Conservation (phyloP, 768 basidiomycete species). For the Leucosporidium yakuticum region DNA sequence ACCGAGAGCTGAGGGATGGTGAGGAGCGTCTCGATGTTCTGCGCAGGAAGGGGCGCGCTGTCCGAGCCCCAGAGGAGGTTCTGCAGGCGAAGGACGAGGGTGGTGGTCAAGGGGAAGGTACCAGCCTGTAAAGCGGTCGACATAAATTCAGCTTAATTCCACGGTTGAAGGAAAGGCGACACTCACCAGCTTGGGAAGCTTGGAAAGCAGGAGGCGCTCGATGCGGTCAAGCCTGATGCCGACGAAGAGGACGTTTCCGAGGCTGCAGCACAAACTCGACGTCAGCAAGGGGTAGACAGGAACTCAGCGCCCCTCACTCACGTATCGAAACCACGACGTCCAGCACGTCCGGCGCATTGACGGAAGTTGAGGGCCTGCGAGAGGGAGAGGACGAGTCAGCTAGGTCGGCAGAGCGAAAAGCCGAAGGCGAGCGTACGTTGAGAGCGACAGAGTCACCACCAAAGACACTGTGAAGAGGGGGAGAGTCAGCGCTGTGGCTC, state of each 20-base stretch:
- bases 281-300: slow-evolving; percentile 28
- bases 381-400: too few species aligned
- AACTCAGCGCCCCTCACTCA: neutral
- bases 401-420: too few species aligned
- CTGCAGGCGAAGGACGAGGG: slow-evolving; percentile 59
- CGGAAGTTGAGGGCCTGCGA: slow-evolving; percentile 50
- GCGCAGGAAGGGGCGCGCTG: slow-evolving; percentile 50
- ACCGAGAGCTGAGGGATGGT: slow-evolving; percentile 58
- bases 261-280: slow-evolving; percentile 19
- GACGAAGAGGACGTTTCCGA: slow-evolving; percentile 68
- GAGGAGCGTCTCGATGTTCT: slow-evolving; percentile 54
- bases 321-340: slow-evolving; percentile 62
- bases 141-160: neutral
- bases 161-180: neutral
- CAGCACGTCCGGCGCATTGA: slow-evolving; percentile 68
- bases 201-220: slow-evolving; percentile 58
- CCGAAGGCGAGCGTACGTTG: slow-evolving; percentile 34
- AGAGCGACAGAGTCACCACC: slow-evolving; percentile 23
- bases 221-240: slow-evolving; percentile 60
- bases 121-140: slow-evolving; percentile 44
- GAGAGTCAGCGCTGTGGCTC: slow-evolving; percentile 58
- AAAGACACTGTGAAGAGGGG: slow-evolving; percentile 33
- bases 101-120: slow-evolving; percentile 62
- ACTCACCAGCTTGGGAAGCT: slow-evolving; percentile 50
- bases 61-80: slow-evolving; percentile 61